Base-by-base conservation (phyloP, 2,329 filamentous ascomycete genomes). In the Fusarium sp. region DNA sequence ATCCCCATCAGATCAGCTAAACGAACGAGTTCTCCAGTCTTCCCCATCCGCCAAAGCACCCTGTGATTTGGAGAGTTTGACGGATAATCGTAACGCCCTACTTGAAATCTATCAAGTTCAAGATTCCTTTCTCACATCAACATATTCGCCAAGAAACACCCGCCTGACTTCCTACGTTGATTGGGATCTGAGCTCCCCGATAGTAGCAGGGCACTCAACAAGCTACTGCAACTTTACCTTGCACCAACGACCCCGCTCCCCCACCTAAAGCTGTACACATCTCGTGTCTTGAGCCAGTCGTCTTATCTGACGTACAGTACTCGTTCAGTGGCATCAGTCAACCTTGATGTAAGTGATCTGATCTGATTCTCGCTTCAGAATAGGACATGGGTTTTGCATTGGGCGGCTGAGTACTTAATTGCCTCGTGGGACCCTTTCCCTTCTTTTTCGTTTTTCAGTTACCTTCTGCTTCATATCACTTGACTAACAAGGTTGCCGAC, bases 301-400 rank as follows among this genome's bases (percentile, higher is more conserved):
- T 60, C 69, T 73, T 73, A 75, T 75, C 73, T 75, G 70, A 73
- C 73, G 73, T 72, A 74, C 57, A 66, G 63, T 40, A 54, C 69
- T 71, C 58, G 37, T 56, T 51, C 69, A 65, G 67, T 67, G 54
- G 69, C 55, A 70, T 72, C 69, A 65, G 67, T 65, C 57, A 70
- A 72, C 66, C 59, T 71, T 65, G 58, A 67, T 61, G 74, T 75
- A 63, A 44, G 74, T 75, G 72, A 76, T 72, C 74, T 76, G 72
- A 64, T 64, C 74, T 75, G 74, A 74, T 74, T 65, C 44, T 74
- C 61, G 72, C 58, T 61, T 69, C 55, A 64, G 52, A 54, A 55
- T 52, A 44, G 58, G 69, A 66, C 49, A 72, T 52, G 62, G 61
- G 58, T 57, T 54, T 56, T 65, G 27, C 56, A 37, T 51, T 42